These are phyloP conservation scores for Hyphopichia fennica DNA, from an alignment of 1,139 yeast genomes.

Conservation along the genomic window DNA sequence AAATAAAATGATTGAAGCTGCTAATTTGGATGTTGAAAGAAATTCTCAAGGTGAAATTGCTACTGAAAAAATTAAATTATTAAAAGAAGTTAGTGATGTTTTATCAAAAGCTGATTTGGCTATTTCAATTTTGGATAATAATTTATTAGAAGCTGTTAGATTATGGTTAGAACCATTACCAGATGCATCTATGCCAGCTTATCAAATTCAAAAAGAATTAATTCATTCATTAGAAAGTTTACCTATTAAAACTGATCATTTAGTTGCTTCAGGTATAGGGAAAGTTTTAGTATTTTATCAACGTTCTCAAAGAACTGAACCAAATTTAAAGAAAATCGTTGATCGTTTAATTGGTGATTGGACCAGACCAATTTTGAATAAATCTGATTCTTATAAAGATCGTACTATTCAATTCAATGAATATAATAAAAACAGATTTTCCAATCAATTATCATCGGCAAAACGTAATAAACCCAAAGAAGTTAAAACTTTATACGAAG, in stretches of 20 bases:
- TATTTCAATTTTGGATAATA: conserved; percentile 91
- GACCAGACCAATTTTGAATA: conserved; percentile 97
- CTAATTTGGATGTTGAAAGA: conserved; percentile 85
- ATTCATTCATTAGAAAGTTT: conserved; percentile 71
- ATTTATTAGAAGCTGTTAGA: conserved; percentile 87
- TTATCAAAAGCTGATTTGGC: conserved; percentile 82
- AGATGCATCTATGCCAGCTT: conserved; percentile 95
- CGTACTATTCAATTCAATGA: conserved; percentile 70
- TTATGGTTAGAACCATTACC: conserved; percentile 98
- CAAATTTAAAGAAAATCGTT: conserved; percentile 79
- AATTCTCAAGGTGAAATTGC: conserved; percentile 78
- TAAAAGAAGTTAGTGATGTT: conserved; percentile 75
- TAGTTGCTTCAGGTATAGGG: conserved; percentile 93
- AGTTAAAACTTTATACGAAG: conserved; percentile 71
- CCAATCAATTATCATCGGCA: conserved; percentile 45
- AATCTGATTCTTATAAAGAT: conserved; percentile 92
- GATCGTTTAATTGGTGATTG: conserved; percentile 93
- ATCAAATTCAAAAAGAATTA: conserved; percentile 88
- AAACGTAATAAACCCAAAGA: conserved; percentile 37
- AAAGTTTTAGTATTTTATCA: conserved; percentile 93
- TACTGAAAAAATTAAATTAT: conserved; percentile 76
- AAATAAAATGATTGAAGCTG: conserved; percentile 92
- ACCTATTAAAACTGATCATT: conserved; percentile 93
- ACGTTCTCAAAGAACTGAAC: conserved; percentile 86
- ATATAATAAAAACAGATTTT: conserved; percentile 62